Percentiles rank a stretch among this genome's conserved stretches.
Conservation (phyloP, 495 filamentous ascomycete genomes). For the Neurospora africana region DNA sequence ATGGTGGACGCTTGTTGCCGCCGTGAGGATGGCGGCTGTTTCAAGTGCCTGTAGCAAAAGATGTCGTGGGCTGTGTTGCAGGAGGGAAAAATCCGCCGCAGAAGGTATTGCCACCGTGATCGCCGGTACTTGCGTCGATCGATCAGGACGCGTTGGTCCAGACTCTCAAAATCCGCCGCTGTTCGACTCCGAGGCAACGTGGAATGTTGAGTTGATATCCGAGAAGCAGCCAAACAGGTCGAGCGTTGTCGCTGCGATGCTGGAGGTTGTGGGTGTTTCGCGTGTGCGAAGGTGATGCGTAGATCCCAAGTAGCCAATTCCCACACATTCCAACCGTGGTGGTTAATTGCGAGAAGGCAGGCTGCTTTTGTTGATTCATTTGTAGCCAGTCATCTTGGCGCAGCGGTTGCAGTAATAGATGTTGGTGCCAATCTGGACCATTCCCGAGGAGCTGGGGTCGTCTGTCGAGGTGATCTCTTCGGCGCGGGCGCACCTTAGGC, state of each 20-base stretch:
- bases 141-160: background rate
- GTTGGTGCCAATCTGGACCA: slow-evolving; percentile 64
- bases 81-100: background rate
- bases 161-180: background rate
- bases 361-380: slow-evolving; percentile 31
- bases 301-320: background rate
- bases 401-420: slow-evolving; percentile 72
- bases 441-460: slow-evolving; percentile 41
- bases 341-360: background rate
- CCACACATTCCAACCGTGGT: background rate
- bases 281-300: background rate
- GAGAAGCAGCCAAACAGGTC: background rate
- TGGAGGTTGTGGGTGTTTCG: background rate
- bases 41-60: background rate
- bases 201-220: background rate
- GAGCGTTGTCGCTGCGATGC: background rate
- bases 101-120: background rate
- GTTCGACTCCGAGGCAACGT: background rate
- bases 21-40: background rate
- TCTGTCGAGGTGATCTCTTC: slow-evolving; percentile 46
- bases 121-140: background rate
- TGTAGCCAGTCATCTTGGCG: slow-evolving; percentile 60
- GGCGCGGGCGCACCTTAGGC: slow-evolving; percentile 43
- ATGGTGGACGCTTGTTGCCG: background rate
- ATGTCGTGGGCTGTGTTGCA: background rate